Conservation (phyloP, 495 filamentous ascomycete genomes). For the Penicillium fimorum region DNA sequence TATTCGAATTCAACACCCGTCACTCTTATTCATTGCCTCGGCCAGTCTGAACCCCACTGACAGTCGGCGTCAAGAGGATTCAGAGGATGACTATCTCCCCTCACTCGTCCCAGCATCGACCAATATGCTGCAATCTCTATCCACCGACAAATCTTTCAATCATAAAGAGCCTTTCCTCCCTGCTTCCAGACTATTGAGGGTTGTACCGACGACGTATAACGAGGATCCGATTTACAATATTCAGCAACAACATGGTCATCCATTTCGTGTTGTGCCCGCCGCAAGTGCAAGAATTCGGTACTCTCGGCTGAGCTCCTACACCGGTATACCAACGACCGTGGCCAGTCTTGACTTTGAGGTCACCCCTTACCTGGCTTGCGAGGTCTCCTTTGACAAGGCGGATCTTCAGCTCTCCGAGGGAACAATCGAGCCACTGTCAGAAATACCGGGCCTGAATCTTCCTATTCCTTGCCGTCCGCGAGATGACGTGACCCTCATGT, state of each 20-base stretch:
- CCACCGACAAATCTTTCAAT: constrained; percentile 61
- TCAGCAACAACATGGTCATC: constrained; percentile 58
- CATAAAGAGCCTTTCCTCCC: constrained; percentile 74
- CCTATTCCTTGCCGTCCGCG: constrained; percentile 72
- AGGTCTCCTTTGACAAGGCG: constrained; percentile 66
- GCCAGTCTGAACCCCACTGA: constrained; percentile 63
- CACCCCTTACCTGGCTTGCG: constrained; percentile 74
- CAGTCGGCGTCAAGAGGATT: constrained; percentile 42
- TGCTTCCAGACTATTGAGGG: constrained; percentile 72
- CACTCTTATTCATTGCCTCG: constrained; percentile 71
- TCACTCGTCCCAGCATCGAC: constrained; percentile 71
- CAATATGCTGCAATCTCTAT: constrained; percentile 79
- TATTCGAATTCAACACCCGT: constrained; percentile 73
- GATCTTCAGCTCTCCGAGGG: constrained; percentile 65
- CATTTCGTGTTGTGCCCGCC: constrained; percentile 72
- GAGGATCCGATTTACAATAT: constrained; percentile 63
- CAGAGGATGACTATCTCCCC: constrained; percentile 72
- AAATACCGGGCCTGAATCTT: constrained; percentile 54
- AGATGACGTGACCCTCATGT: constrained; percentile 83
- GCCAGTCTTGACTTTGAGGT: constrained; percentile 87
- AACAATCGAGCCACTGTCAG: constrained; percentile 63
- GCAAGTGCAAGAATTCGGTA: constrained; percentile 85
- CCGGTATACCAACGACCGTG: constrained; percentile 64
- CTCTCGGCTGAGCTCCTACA: constrained; percentile 64
- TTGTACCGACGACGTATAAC: constrained; percentile 62